Conservation (phyloP, 257 asterid species). For the Osmanthus fragrans region DNA sequence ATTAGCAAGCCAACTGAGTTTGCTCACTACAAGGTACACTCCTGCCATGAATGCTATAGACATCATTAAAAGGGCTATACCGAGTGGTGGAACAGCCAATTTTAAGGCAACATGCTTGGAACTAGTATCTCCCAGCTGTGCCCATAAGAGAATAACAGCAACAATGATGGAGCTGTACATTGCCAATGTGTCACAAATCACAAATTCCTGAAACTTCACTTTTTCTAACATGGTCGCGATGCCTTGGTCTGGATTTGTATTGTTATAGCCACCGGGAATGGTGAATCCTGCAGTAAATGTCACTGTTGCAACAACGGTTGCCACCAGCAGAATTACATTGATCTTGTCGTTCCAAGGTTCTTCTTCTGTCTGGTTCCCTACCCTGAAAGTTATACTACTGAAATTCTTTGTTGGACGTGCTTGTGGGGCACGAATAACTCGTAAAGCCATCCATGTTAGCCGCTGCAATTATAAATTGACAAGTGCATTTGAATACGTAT, state of each 20-base stretch:
- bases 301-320: slow-evolving; percentile 52
- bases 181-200: slow-evolving; percentile 50
- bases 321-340: slow-evolving; percentile 47
- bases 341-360: slow-evolving; percentile 51
- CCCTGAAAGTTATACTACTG: slow-evolving; percentile 25
- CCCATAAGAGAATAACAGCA: slow-evolving; percentile 51
- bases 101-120: slow-evolving; percentile 38
- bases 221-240: slow-evolving; percentile 44
- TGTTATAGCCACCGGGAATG: slow-evolving; percentile 51
- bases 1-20: slow-evolving; percentile 52
- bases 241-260: slow-evolving; percentile 36
- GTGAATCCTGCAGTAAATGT: slow-evolving; percentile 55
- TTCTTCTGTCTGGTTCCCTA: slow-evolving; percentile 30
- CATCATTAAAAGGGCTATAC: slow-evolving; percentile 49
- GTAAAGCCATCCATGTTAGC: slow-evolving; percentile 45
- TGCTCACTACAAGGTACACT: slow-evolving; percentile 44
- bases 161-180: slow-evolving; percentile 47
- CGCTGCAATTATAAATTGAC: slow-evolving; percentile 26
- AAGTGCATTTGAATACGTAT: neutral
- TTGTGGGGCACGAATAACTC: slow-evolving; percentile 41
- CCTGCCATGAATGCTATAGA: slow-evolving; percentile 49
- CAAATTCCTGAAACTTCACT: slow-evolving; percentile 43
- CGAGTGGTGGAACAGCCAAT: slow-evolving; percentile 41
- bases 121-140: slow-evolving; percentile 48
- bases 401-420: slow-evolving; percentile 23